These are phyloP conservation scores for Hypoxylon sp. DNA, from an alignment of 2,329 filamentous ascomycete species.

Conservation along the genomic window DNA sequence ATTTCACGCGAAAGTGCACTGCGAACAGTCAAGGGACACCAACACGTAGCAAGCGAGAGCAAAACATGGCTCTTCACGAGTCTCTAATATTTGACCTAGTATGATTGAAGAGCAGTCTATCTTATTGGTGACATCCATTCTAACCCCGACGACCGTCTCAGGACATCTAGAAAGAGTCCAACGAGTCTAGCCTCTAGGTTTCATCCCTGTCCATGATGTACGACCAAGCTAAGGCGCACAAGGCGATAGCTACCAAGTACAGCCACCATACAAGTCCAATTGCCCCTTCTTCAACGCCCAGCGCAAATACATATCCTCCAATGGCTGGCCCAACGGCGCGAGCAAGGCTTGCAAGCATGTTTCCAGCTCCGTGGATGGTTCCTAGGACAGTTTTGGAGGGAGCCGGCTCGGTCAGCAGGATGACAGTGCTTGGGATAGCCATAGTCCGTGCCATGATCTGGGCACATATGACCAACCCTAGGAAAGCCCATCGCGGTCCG, in stretches of 20 bases:
- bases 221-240: conserved; percentile 49
- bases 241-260: conserved; percentile 47
- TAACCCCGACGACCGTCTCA: neutral
- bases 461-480: conserved; percentile 66
- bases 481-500: conserved; percentile 63
- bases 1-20: no score
- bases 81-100: neutral
- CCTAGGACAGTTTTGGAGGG: conserved; percentile 54
- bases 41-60: no score
- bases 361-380: conserved; percentile 54
- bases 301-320: conserved; percentile 49
- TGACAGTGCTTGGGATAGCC: conserved; percentile 56
- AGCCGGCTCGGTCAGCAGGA: conserved; percentile 55
- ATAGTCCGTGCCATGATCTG: conserved; percentile 74
- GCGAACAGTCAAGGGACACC: no score
- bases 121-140: neutral
- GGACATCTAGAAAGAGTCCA: neutral
- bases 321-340: conserved; percentile 47
- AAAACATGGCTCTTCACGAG: neutral
- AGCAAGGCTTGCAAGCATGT: conserved; percentile 49
- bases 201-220: conserved; percentile 43
- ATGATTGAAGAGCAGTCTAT: neutral
- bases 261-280: conserved; percentile 51
- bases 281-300: conserved; percentile 46
- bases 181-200: neutral